Conservation (phyloP, 306 rosid genomes). For the Prunus armeniaca region DNA sequence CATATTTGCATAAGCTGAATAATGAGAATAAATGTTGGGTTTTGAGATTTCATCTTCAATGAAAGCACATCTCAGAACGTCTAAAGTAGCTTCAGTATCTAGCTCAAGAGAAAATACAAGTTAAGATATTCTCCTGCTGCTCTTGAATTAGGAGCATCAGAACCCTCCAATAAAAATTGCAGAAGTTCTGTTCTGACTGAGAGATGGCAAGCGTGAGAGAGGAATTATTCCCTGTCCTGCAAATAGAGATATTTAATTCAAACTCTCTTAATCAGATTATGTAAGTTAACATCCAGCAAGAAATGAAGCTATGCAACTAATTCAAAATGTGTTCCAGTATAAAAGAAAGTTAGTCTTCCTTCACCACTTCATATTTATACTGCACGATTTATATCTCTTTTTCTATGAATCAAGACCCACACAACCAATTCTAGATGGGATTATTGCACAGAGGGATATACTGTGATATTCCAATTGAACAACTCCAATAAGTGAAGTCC, state of each 20-base stretch:
- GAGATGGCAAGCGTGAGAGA: slow-evolving; percentile 68
- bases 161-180: slow-evolving; percentile 62
- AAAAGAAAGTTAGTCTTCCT: slow-evolving; percentile 4
- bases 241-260: slow-evolving; percentile 12
- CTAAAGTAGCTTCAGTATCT: slow-evolving; percentile 81
- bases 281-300: background rate
- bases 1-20: slow-evolving; percentile 30
- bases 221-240: slow-evolving; percentile 86
- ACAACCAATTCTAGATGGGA: background rate
- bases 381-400: background rate
- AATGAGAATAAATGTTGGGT: slow-evolving; percentile 32
- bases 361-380: background rate
- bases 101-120: slow-evolving; percentile 65
- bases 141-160: slow-evolving; percentile 42
- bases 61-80: slow-evolving; percentile 73
- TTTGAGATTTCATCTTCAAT: slow-evolving; percentile 49
- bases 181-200: slow-evolving; percentile 63
- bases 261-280: slow-evolving; percentile 8
- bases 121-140: slow-evolving; percentile 44
- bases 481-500: slow-evolving; percentile 8
- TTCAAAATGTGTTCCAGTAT: background rate
- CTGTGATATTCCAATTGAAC: background rate
- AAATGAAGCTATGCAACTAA: background rate
- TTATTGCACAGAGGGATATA: background rate
- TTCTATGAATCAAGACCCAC: background rate